These are phyloP conservation scores for Hypoxylon sp. DNA, from an alignment of 2,329 filamentous ascomycete species.

Conservation along the genomic window DNA sequence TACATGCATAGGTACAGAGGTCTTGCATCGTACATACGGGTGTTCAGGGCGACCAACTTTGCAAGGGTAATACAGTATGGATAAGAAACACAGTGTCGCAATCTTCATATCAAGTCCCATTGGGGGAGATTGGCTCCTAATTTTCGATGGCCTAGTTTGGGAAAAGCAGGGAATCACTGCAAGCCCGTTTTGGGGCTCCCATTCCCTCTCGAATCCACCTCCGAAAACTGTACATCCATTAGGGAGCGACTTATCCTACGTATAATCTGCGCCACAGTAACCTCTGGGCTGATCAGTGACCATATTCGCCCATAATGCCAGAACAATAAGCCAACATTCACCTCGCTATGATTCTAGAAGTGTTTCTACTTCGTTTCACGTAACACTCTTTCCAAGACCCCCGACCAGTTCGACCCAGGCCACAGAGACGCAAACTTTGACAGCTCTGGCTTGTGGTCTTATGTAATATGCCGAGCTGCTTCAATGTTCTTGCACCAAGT, in stretches of 20 bases:
- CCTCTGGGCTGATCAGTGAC: slow-evolving; percentile 18
- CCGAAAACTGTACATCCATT: slow-evolving; percentile 14
- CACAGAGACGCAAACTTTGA: slow-evolving; percentile 32
- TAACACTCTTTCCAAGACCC: slow-evolving; percentile 19
- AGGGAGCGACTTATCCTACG: slow-evolving; percentile 1
- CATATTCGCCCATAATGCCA: slow-evolving; percentile 11
- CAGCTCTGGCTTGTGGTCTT: slow-evolving; percentile 20
- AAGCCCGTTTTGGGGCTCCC: slow-evolving; percentile 40
- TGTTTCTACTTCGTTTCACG: slow-evolving; percentile 40
- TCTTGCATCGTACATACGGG: slow-evolving; percentile 21
- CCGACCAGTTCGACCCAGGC: neutral
- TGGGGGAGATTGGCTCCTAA: slow-evolving; percentile 48
- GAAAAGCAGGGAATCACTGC: slow-evolving; percentile 44
- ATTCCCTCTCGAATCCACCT: slow-evolving; percentile 27
- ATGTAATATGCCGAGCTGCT: slow-evolving; percentile 31
- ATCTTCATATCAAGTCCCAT: slow-evolving; percentile 45
- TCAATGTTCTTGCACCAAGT: slow-evolving; percentile 10
- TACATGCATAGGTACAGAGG: slow-evolving; percentile 16
- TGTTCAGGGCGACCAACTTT: slow-evolving; percentile 18
- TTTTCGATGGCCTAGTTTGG: slow-evolving; percentile 42
- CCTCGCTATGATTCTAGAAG: slow-evolving; percentile 40
- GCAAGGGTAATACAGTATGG: slow-evolving; percentile 30
- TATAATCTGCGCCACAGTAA: slow-evolving; percentile 4
- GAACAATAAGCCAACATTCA: slow-evolving; percentile 24
- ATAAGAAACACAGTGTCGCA: slow-evolving; percentile 44